Evolutionary conservation across 768 basidiomycete genomes (phyloP), one percentile per base, ranked within the genome.

Genomic region (Candolleomyces aberdarensis): DNA sequence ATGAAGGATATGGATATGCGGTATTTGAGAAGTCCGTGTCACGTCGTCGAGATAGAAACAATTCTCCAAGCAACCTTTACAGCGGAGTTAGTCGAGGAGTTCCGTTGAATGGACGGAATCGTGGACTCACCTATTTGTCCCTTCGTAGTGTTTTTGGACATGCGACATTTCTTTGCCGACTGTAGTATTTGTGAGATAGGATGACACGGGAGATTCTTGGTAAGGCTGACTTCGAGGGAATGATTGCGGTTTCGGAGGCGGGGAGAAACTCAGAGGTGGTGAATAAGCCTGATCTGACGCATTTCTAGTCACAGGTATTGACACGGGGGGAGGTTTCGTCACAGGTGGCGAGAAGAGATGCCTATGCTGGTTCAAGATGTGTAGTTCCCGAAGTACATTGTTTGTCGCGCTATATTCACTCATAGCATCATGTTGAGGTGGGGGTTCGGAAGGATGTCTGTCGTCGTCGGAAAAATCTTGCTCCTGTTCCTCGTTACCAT

Each of bases 311-410:
- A 55, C 19, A 39, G 53, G 63, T 56, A 29, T 41, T 56, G 43
- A 26, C 20, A 11, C 20, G 5, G 52, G 60, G 29, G 17, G 60
- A 59, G 22, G 32, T 43, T 14, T 52, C 8, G 32, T 55, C 20
- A 19, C 44, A 29, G 72, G 55, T 3, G 73, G 67, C 13, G 75
- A 64, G 65, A 78, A 85, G 26, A 85, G 60, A 39, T 84, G 74
- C 54, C 89, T 80, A 66, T 89, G 87, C 57, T 88, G 84, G 64
- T 88, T 80, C 22, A 87, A 78, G 43, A 84, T 78, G 65, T 92
- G 91, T 56, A 92, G 70, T 66, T 91, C 85, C 59, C 88, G 85
- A 41, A 93, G 82, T 64, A 89, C 74, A 51, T 65, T 80, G 72
- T 93, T 93, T 59, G 83, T 76, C 36, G 77, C 74, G 68, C 81